Evolutionary conservation across 2,329 filamentous ascomycete genomes (phyloP).

Genomic region (Ceratocystis harringtonii): DNA sequence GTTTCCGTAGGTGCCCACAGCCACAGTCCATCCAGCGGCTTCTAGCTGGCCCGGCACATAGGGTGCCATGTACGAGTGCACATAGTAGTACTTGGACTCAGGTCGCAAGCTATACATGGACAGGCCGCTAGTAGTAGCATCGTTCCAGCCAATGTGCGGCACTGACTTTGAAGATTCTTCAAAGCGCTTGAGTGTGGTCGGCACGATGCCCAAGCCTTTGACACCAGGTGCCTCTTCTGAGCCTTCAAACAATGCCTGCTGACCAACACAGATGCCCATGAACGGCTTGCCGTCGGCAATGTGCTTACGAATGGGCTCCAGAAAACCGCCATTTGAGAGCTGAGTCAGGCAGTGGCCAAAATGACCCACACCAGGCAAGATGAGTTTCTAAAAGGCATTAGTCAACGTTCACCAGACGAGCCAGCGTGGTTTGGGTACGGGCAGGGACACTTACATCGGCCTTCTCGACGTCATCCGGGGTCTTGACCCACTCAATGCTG

Average conservation of each 20-base stretch:
- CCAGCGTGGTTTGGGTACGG: neutral
- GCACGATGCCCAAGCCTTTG: constrained; percentile 61
- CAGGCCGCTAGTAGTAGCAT: constrained; percentile 48
- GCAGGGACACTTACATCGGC: constrained; percentile 51
- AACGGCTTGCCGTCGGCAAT: constrained; percentile 89
- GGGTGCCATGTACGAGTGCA: constrained; percentile 80
- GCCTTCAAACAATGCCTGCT: constrained; percentile 78
- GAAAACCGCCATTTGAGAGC: constrained; percentile 65
- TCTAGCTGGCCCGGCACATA: constrained; percentile 63
- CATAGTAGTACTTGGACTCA: constrained; percentile 94
- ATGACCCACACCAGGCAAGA: constrained; percentile 90
- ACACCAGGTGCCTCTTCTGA: constrained; percentile 64
- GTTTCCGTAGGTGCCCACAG: constrained; percentile 70
- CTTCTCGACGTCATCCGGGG: constrained; percentile 66
- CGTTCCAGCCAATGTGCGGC: constrained; percentile 99
- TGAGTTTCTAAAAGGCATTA: constrained; percentile 53
- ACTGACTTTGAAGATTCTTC: constrained; percentile 67
- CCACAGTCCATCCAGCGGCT: constrained; percentile 75
- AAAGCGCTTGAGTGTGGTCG: constrained; percentile 59
- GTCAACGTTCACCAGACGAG: constrained; percentile 9
- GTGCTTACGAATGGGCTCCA: constrained; percentile 67
- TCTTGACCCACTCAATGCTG: constrained; percentile 78
- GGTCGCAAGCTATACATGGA: constrained; percentile 63
- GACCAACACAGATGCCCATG: constrained; percentile 90
- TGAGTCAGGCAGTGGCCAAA: constrained; percentile 91